A percentile compares a stretch with the other conserved stretches of the same genome.
These are phyloP conservation scores for Elongisporangium prolatum DNA, from an alignment of 352 stramenopile genomes.

Conservation along the genomic window DNA sequence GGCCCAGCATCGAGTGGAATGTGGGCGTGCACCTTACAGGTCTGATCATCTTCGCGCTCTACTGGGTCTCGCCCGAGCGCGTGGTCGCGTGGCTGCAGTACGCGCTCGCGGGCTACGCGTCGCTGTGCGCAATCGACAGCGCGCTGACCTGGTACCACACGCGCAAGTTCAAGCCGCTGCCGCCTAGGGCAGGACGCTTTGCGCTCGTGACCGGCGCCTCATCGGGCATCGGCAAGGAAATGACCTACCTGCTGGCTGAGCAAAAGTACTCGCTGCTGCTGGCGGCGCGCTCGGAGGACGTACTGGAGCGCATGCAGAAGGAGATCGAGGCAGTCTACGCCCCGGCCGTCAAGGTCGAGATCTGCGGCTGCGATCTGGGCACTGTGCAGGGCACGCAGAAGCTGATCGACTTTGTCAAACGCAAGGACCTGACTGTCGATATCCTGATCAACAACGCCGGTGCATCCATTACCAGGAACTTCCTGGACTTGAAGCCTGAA, in stretches of 20 bases:
- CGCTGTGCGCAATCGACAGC: slow-evolving; percentile 45
- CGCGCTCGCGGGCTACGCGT: slow-evolving; percentile 22
- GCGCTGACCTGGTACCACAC: slow-evolving; percentile 59
- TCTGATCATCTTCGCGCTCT: not conserved
- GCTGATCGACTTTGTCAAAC: slow-evolving; percentile 46
- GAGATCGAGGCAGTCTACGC: slow-evolving; percentile 76
- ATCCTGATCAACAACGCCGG: slow-evolving; percentile 86
- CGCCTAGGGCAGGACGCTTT: slow-evolving; percentile 45
- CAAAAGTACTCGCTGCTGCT: slow-evolving; percentile 80
- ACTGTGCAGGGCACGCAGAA: slow-evolving; percentile 45
- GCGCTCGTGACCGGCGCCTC: slow-evolving; percentile 75
- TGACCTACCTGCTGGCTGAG: slow-evolving; percentile 37
- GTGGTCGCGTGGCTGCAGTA: not conserved
- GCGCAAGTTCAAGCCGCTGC: slow-evolving; percentile 49
- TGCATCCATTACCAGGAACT: slow-evolving; percentile 30
- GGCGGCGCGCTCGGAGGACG: slow-evolving; percentile 43
- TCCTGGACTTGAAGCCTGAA: slow-evolving; percentile 29
- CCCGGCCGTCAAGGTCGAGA: slow-evolving; percentile 38
- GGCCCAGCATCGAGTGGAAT: not conserved
- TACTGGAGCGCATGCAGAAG: slow-evolving; percentile 60
- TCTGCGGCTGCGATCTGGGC: slow-evolving; percentile 57
- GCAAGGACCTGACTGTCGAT: slow-evolving; percentile 66
- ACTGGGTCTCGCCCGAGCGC: not conserved
- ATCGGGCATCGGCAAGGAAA: slow-evolving; percentile 66
- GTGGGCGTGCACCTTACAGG: not conserved